Percentiles rank a stretch among this genome's conserved stretches.
phyloP scores from a whole-genome alignment of 208 protist genomes.

The Leishmania aethiopica region DNA sequence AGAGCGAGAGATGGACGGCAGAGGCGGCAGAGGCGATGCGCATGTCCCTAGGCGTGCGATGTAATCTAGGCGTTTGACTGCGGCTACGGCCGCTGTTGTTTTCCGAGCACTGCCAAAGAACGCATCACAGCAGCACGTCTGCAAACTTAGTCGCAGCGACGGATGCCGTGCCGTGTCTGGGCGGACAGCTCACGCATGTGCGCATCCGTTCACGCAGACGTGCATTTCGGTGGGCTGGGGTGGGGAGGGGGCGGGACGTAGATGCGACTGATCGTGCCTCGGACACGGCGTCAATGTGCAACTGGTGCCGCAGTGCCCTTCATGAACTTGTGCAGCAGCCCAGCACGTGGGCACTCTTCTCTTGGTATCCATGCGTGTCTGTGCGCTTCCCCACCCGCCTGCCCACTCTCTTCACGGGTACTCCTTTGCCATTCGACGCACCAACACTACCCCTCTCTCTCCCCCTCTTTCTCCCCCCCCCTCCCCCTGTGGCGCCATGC shows the following conservation, averaged over 20 bases:
- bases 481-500: background rate
- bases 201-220: background rate
- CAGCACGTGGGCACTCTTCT: background rate
- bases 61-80: background rate
- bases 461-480: background rate
- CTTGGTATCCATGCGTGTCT: background rate
- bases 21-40: background rate
- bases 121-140: background rate
- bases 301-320: background rate
- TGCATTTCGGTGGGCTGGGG: background rate
- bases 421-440: background rate
- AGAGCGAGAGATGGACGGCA: background rate
- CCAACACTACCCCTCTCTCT: background rate
- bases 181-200: background rate
- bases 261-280: background rate
- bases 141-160: background rate
- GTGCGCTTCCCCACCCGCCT: background rate
- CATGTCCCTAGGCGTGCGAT: background rate
- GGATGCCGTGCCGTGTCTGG: background rate
- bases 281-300: background rate
- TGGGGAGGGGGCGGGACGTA: background rate
- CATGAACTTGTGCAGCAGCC: background rate
- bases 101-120: background rate
- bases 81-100: background rate
- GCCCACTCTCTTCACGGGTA: background rate